These are phyloP conservation scores for Erythrobasidium hasegawianum DNA, from an alignment of 1,284 basidiomycete genomes.

Conservation along the genomic window DNA sequence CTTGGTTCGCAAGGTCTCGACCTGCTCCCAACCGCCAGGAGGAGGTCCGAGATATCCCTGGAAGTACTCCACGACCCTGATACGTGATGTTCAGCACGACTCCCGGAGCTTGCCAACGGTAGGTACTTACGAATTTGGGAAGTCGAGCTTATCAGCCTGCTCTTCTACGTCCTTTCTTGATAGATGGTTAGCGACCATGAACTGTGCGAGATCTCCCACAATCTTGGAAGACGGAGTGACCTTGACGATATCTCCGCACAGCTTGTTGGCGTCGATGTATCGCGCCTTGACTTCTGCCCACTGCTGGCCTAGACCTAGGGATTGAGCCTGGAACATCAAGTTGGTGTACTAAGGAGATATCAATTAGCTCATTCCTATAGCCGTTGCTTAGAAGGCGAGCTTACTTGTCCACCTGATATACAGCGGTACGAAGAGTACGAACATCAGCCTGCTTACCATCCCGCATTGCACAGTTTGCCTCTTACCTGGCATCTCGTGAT, in stretches of 20 bases:
- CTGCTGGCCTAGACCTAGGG: slow-evolving; percentile 93
- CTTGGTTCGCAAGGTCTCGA: slow-evolving; percentile 79
- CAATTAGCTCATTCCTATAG: too few species aligned
- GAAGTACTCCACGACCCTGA: slow-evolving; percentile 52
- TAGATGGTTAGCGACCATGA: slow-evolving; percentile 76
- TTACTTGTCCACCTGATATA: slow-evolving; percentile 55
- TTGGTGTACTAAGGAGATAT: slow-evolving; percentile 50
- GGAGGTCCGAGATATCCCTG: slow-evolving; percentile 91
- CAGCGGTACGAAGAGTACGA: too few species aligned
- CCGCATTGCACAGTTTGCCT: too few species aligned
- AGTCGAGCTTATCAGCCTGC: slow-evolving; percentile 85
- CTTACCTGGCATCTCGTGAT: slow-evolving; percentile 94
- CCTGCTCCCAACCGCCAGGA: slow-evolving; percentile 85
- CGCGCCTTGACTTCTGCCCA: slow-evolving; percentile 99
- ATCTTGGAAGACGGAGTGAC: slow-evolving; percentile 99
- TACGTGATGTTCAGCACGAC: not conserved
- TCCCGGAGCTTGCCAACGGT: slow-evolving; percentile 57
- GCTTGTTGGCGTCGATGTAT: slow-evolving; percentile 92
- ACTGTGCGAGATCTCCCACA: slow-evolving; percentile 89
- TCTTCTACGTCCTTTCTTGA: slow-evolving; percentile 80
- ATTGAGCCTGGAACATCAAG: slow-evolving; percentile 88
- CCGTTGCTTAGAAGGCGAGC: not conserved
- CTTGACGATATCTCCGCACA: slow-evolving; percentile 99
- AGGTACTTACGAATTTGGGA: slow-evolving; percentile 62
- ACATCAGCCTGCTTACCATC: too few species aligned